Evolutionary conservation across 352 stramenopile species (phyloP).

Genomic region (Aphanomyces astaci): DNA sequence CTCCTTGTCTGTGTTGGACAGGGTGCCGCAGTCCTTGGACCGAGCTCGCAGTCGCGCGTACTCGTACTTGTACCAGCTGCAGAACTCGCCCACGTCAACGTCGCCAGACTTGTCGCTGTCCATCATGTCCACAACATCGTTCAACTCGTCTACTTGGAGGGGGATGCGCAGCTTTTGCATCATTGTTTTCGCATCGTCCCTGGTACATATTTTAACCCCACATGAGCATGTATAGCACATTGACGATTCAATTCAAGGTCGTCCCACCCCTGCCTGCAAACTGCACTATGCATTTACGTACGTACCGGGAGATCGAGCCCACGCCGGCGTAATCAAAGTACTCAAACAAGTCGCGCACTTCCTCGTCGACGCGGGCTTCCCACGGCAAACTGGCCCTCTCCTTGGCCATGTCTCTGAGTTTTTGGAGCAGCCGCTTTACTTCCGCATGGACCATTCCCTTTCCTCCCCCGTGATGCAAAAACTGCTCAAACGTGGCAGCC

Average conservation of each 20-base stretch:
- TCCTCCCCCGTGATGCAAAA: constrained; percentile 38
- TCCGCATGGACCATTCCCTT: constrained; percentile 47
- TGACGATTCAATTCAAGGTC: no score
- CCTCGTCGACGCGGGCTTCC: constrained; percentile 42
- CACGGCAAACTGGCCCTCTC: constrained; percentile 31
- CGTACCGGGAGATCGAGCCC: constrained; percentile 18
- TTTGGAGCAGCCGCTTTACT: constrained; percentile 34
- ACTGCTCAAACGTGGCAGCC: constrained; percentile 43
- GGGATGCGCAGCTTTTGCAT: constrained; percentile 41
- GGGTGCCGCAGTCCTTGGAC: constrained; percentile 43
- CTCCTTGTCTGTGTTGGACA: constrained; percentile 46
- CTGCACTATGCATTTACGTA: not conserved
- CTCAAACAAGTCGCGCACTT: constrained; percentile 61
- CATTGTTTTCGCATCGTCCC: constrained; percentile 19
- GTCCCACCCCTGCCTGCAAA: no score
- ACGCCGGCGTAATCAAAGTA: constrained; percentile 45
- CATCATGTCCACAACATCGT: constrained; percentile 76
- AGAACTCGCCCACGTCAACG: constrained; percentile 63
- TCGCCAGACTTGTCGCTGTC: constrained; percentile 56
- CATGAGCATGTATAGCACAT: no score
- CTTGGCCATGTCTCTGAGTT: constrained; percentile 34
- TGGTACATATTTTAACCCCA: no score
- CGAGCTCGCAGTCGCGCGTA: constrained; percentile 42
- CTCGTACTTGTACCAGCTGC: constrained; percentile 57
- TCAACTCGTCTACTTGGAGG: constrained; percentile 38